These are phyloP conservation scores for Trametes hirsuta DNA, from an alignment of 1,284 basidiomycete genomes.

Conservation along the genomic window DNA sequence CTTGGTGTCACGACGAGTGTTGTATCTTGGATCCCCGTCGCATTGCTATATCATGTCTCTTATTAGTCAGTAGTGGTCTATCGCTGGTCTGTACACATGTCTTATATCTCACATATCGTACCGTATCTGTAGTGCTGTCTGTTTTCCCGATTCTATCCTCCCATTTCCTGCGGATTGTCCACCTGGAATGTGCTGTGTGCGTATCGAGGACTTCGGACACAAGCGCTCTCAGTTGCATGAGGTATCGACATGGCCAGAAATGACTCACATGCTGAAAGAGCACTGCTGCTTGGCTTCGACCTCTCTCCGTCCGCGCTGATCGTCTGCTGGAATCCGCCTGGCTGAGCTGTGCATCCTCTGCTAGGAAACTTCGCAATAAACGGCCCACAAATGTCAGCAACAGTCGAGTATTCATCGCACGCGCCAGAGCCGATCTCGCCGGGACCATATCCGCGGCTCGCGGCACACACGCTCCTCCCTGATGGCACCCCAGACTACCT, in stretches of 20 bases:
- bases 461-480: conserved; percentile 67
- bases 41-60: conserved; percentile 22
- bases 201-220: conserved; percentile 1
- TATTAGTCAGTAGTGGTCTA: conserved; percentile 8
- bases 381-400: conserved; percentile 38
- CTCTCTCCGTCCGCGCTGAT: not conserved
- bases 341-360: not conserved
- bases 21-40: conserved; percentile 24
- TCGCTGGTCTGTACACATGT: conserved; percentile 24
- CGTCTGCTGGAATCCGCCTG: not conserved
- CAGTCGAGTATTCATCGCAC: conserved; percentile 68
- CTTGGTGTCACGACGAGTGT: conserved; percentile 17
- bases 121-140: conserved; percentile 20
- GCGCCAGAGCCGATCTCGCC: conserved; percentile 55
- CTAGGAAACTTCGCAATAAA: not conserved
- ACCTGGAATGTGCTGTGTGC: not conserved
- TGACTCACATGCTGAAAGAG: not conserved
- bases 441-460: conserved; percentile 66
- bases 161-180: not conserved
- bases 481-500: conserved; percentile 91
- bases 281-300: not conserved
- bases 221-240: conserved; percentile 13
- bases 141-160: conserved; percentile 2
- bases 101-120: conserved; percentile 29
- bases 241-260: conserved; percentile 9